phyloP scores from a whole-genome alignment of 495 filamentous ascomycete species.

The Penicillium ochrochloron region DNA sequence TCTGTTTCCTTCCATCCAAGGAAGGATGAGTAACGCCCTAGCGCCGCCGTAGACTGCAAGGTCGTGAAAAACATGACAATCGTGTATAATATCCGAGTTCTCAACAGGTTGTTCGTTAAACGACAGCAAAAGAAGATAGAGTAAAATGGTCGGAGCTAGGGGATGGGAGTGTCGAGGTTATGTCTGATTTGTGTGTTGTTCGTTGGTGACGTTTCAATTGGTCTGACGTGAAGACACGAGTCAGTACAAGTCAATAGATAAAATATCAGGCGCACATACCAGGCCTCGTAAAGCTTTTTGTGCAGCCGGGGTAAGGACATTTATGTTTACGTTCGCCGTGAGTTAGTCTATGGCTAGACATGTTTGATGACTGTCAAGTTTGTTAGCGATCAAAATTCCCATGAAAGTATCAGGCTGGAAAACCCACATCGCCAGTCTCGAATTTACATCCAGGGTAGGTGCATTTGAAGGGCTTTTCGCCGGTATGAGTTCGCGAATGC shows the following conservation, averaged over 20 bases:
- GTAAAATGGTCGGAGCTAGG: slow-evolving; percentile 36
- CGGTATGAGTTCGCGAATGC: slow-evolving; percentile 55
- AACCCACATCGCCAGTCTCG: slow-evolving; percentile 51
- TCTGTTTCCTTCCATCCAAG: background rate
- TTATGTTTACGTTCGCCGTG: slow-evolving; percentile 54
- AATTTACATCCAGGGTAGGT: slow-evolving; percentile 54
- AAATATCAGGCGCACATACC: slow-evolving; percentile 33
- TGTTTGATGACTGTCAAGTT: slow-evolving; percentile 48
- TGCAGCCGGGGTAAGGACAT: slow-evolving; percentile 47
- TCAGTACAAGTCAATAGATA: background rate
- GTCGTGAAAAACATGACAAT: slow-evolving; percentile 21
- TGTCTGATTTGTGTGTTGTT: slow-evolving; percentile 48
- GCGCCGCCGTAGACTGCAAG: slow-evolving; percentile 6
- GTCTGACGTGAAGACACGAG: slow-evolving; percentile 29
- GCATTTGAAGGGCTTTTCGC: slow-evolving; percentile 57
- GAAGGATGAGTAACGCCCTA: slow-evolving; percentile 13
- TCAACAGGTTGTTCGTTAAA: slow-evolving; percentile 20
- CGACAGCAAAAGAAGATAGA: slow-evolving; percentile 30
- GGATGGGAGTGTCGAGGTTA: slow-evolving; percentile 28
- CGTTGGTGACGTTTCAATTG: slow-evolving; percentile 53
- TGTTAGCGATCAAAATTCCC: slow-evolving; percentile 7
- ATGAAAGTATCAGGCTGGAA: background rate
- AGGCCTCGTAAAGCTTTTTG: slow-evolving; percentile 54
- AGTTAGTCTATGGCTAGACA: slow-evolving; percentile 54
- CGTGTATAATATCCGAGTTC: slow-evolving; percentile 3